phyloP scores from a whole-genome alignment of 805 yeast species.

The Wickerhamomyces mucosus region DNA sequence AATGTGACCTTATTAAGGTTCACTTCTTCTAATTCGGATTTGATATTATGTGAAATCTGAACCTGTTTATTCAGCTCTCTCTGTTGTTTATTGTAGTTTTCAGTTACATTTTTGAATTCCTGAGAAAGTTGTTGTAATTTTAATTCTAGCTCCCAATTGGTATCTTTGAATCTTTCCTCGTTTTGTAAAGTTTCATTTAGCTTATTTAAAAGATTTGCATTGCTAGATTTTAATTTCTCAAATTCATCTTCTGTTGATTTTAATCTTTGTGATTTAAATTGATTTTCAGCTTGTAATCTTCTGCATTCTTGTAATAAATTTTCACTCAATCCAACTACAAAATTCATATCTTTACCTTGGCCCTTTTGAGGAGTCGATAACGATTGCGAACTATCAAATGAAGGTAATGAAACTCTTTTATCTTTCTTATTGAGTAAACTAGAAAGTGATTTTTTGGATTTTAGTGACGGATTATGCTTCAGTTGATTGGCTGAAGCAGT shows the following conservation, averaged over 20 bases:
- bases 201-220: conserved; percentile 13
- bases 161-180: conserved; percentile 46
- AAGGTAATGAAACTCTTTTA: conserved; percentile 19
- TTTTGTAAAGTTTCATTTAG: conserved; percentile 19
- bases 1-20: conserved; percentile 30
- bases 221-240: conserved; percentile 19
- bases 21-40: conserved; percentile 40
- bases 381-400: conserved; percentile 13
- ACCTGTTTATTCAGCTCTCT: conserved; percentile 31
- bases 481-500: no score
- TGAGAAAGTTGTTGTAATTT: conserved; percentile 29
- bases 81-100: conserved; percentile 30
- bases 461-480: conserved; percentile 2
- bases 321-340: conserved; percentile 67
- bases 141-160: conserved; percentile 57
- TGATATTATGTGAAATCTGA: conserved; percentile 26
- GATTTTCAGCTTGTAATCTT: conserved; percentile 56
- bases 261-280: conserved; percentile 32
- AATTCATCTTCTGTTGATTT: conserved; percentile 34
- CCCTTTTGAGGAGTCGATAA: conserved; percentile 13
- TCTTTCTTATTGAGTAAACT: conserved; percentile 16
- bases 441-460: conserved; percentile 11
- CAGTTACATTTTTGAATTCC: conserved; percentile 29
- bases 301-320: conserved; percentile 63
- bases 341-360: conserved; percentile 54